Evolutionary conservation across 2,329 filamentous ascomycete genomes (phyloP).

Genomic region (Trichophyton mentagrophytes): DNA sequence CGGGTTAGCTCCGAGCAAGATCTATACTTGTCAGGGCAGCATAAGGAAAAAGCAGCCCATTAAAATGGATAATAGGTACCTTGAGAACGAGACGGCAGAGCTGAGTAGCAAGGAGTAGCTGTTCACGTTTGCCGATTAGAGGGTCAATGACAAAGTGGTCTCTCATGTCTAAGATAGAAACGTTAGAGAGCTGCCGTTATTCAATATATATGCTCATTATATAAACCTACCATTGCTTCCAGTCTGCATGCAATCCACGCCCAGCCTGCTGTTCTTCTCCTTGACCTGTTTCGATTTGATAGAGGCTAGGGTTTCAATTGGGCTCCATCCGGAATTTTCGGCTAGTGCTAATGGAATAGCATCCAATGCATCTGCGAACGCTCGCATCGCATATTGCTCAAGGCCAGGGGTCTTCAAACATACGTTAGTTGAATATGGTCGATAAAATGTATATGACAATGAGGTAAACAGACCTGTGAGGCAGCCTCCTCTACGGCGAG

Average conservation of each 20-base stretch:
- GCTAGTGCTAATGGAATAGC: conserved; percentile 88
- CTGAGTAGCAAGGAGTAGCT: conserved; percentile 90
- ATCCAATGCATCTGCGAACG: conserved; percentile 90
- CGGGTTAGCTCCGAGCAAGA: conserved; percentile 13
- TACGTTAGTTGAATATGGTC: not conserved
- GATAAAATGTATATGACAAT: not conserved
- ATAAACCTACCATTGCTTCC: conserved; percentile 61
- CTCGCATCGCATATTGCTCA: conserved; percentile 97
- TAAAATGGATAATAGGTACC: conserved; percentile 33
- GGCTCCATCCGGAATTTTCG: conserved; percentile 91
- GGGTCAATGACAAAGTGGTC: conserved; percentile 97
- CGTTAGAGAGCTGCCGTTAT: not conserved
- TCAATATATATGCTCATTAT: not conserved
- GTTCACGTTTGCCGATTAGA: conserved; percentile 94
- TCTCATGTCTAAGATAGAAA: conserved; percentile 60
- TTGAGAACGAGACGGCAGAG: conserved; percentile 96
- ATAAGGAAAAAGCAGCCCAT: not conserved
- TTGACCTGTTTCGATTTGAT: conserved; percentile 96
- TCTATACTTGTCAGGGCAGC: not conserved
- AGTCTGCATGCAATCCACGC: conserved; percentile 94
- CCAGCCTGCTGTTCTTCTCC: conserved; percentile 63
- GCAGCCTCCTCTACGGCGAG: conserved; percentile 91
- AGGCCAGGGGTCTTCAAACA: conserved; percentile 66
- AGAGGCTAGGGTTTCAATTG: conserved; percentile 86
- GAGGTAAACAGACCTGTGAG: conserved; percentile 47